Evolutionary conservation across 768 basidiomycete species (phyloP).

Genomic region (Russula emetica): DNA sequence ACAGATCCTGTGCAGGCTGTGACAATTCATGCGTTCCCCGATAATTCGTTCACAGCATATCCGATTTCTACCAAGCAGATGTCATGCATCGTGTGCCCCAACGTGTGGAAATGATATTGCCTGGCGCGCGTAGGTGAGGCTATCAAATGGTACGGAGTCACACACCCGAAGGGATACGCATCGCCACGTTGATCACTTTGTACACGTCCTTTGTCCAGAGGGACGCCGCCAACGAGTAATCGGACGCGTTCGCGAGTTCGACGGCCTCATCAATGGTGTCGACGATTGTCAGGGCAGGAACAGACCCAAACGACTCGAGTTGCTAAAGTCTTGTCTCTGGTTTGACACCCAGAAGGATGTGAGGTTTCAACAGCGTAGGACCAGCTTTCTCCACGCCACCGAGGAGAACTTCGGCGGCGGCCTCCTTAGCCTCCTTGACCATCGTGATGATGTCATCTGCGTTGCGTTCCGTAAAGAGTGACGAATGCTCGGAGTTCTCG

Average conservation of each 20-base stretch:
- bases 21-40: not conserved
- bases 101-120: not conserved
- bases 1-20: too few species aligned
- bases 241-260: too few species aligned
- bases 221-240: too few species aligned
- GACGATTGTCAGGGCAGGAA: slow-evolving; percentile 44
- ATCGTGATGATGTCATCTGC: slow-evolving; percentile 44
- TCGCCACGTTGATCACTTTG: slow-evolving; percentile 47
- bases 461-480: slow-evolving; percentile 43
- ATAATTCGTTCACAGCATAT: too few species aligned
- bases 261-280: slow-evolving; percentile 53
- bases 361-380: slow-evolving; percentile 42
- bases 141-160: not conserved
- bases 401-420: slow-evolving; percentile 44
- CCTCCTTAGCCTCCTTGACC: slow-evolving; percentile 42
- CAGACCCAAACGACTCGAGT: slow-evolving; percentile 59
- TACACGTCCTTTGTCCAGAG: too few species aligned
- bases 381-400: slow-evolving; percentile 42
- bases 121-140: not conserved
- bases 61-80: not conserved
- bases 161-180: slow-evolving; percentile 44
- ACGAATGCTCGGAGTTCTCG: slow-evolving; percentile 33
- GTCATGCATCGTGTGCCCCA: not conserved
- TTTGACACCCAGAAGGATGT: slow-evolving; percentile 46
- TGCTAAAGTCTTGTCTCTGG: slow-evolving; percentile 53